Conservation (phyloP, 441 rosid species). For the Mallotus japonicus region DNA sequence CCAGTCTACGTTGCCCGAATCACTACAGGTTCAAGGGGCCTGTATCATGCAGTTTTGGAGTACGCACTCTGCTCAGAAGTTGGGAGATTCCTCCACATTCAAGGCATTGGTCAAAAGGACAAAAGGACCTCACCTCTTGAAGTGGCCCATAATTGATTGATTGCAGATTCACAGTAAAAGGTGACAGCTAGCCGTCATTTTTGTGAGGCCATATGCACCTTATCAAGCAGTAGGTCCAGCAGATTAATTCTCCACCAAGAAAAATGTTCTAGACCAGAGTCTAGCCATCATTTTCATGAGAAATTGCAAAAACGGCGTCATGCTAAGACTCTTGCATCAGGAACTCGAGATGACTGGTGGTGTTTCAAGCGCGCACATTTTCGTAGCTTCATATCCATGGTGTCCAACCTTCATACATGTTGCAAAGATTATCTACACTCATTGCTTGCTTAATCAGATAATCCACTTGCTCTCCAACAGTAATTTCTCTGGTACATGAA, state of each 20-base stretch:
- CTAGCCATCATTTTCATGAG: conserved; percentile 11
- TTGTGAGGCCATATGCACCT: conserved; percentile 1
- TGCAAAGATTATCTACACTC: conserved; percentile 89
- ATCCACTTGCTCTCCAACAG: conserved; percentile 80
- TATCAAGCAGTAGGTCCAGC: not conserved
- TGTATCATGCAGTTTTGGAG: conserved; percentile 1
- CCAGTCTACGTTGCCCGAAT: not conserved
- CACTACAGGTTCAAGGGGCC: not conserved
- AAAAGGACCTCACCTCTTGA: not conserved
- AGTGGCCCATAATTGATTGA: not conserved
- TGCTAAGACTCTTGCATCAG: conserved; percentile 7
- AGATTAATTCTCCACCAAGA: conserved; percentile 7
- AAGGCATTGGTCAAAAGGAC: not conserved
- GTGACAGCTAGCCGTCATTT: conserved; percentile 3
- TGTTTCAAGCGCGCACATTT: conserved; percentile 8
- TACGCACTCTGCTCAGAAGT: conserved; percentile 1
- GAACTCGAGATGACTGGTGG: conserved; percentile 17
- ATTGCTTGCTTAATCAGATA: conserved; percentile 85
- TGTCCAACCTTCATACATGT: conserved; percentile 99
- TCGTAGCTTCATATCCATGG: conserved; percentile 75
- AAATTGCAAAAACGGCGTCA: conserved; percentile 14
- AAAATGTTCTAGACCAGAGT: conserved; percentile 14
- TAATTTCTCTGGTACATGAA: conserved; percentile 51
- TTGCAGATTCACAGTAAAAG: not conserved
- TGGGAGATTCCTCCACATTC: not conserved